Evolutionary conservation across 2,329 filamentous ascomycete species (phyloP).

Genomic region (Ophiostoma fasciatum): DNA sequence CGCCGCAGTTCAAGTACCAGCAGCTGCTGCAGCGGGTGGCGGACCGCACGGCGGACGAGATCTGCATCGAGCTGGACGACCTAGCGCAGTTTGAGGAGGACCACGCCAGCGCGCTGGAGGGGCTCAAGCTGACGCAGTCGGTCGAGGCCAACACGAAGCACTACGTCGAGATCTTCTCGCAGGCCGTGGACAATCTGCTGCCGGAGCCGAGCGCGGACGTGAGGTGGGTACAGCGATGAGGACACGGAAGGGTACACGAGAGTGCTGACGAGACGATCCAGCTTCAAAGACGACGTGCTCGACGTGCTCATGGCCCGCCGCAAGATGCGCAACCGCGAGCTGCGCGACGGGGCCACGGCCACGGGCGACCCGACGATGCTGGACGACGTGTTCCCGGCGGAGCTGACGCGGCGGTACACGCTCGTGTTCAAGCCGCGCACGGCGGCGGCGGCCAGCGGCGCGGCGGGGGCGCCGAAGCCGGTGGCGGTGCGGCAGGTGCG

Average conservation of each 20-base stretch:
- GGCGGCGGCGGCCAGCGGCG: constrained; percentile 51
- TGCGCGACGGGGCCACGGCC: constrained; percentile 51
- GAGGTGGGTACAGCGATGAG: constrained; percentile 26
- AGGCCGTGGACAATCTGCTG: constrained; percentile 76
- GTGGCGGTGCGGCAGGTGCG: constrained; percentile 87
- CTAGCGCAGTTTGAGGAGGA: constrained; percentile 67
- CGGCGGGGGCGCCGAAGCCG: constrained; percentile 45
- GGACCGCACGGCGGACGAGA: constrained; percentile 60
- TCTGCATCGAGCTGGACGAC: constrained; percentile 83
- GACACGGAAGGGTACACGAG: not conserved
- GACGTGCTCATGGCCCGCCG: constrained; percentile 94
- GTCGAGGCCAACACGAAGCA: constrained; percentile 87
- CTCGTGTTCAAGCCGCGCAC: constrained; percentile 89
- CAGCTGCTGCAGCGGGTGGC: constrained; percentile 75
- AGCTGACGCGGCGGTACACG: constrained; percentile 85
- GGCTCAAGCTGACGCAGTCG: constrained; percentile 61
- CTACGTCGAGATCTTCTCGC: constrained; percentile 83
- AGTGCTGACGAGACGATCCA: constrained; percentile 18
- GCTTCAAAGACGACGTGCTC: constrained; percentile 93
- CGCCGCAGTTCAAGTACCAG: constrained; percentile 74
- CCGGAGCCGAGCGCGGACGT: constrained; percentile 64
- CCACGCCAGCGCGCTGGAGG: constrained; percentile 39
- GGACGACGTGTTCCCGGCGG: constrained; percentile 74
- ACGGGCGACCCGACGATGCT: constrained; percentile 48
- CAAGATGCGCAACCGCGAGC: constrained; percentile 67